Evolutionary conservation across 345 rosid genomes (phyloP).

Genomic region (Salix koriyanagi): DNA sequence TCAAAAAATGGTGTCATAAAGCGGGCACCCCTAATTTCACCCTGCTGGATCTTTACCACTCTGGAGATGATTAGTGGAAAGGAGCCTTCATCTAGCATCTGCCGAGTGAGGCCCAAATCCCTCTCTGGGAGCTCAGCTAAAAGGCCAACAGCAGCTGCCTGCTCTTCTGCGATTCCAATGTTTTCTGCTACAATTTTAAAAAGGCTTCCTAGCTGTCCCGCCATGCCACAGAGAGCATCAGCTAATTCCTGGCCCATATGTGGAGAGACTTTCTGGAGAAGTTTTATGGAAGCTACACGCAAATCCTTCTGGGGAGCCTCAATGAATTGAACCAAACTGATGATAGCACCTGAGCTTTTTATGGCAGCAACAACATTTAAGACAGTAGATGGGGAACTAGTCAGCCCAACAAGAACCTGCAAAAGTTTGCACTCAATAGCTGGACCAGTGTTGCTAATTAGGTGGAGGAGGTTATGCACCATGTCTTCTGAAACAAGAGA

Average conservation of each 20-base stretch:
- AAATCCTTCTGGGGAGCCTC: conserved; percentile 76
- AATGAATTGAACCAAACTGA: conserved; percentile 92
- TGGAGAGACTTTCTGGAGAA: conserved; percentile 75
- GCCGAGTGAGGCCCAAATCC: conserved; percentile 80
- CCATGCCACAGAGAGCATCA: conserved; percentile 66
- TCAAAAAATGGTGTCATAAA: conserved; percentile 71
- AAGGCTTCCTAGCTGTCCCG: conserved; percentile 78
- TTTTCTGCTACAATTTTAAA: conserved; percentile 62
- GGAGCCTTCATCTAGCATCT: conserved; percentile 76
- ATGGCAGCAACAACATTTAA: conserved; percentile 72
- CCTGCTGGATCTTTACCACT: conserved; percentile 59
- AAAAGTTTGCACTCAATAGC: conserved; percentile 87
- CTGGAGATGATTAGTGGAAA: conserved; percentile 53
- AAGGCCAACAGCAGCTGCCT: conserved; percentile 84
- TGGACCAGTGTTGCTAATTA: conserved; percentile 96
- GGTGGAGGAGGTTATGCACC: conserved; percentile 71
- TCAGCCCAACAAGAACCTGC: conserved; percentile 92
- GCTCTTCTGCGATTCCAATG: conserved; percentile 75
- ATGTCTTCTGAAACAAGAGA: conserved; percentile 82
- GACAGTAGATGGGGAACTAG: conserved; percentile 61
- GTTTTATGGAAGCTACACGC: conserved; percentile 81
- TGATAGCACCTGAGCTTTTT: conserved; percentile 84
- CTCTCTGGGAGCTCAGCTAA: conserved; percentile 93
- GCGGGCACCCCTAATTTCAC: conserved; percentile 65
- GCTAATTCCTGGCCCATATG: conserved; percentile 86